Base-by-base conservation (phyloP, 2,329 filamentous ascomycete species). In the Aspergillus japonicus region DNA sequence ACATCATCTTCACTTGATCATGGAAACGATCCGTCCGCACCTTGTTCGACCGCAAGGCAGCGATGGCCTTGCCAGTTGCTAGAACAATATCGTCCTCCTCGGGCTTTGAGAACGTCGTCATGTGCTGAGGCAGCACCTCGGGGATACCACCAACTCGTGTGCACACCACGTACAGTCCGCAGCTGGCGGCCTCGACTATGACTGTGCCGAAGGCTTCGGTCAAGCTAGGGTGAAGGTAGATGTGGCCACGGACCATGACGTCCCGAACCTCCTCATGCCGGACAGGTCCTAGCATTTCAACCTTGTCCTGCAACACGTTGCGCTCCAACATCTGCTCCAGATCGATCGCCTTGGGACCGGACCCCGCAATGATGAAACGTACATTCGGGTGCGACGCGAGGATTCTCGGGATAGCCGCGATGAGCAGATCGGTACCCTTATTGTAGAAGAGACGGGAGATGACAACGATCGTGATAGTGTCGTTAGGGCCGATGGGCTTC, bases 361-460 rank as follows among this genome's bases (percentile, higher is more conserved):
- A 96, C 3, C 96, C 96, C 29, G 92, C 95, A 66, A 99, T 97
- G 70, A 99, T 91, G 77, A 99, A 99, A 59, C 92, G 90, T 1
- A 96, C 95, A 73, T 98, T 96, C 0, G 92, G 90, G 72, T 99
- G 91, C 14, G 88, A 86, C 53, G 92, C 89, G 29, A 98, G 85
- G 56, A 99, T 96, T 51, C 93, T 88, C 0, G 95, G 95, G 56
- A 99, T 96, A 4, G 92, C 92, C 11, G 94, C 95, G 24, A 96
- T 96, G n/a, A 99, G 85, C 0, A 99, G 85, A 74, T 99, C 96
- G 1, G 92, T 98, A 61, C 95, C 95, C 75, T 99, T 99, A 78
- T 99, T 99, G 78, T 98, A 98, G 77, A 98, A 99, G 1, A 99
- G 86, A 21, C 95, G 91, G 8, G 93, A 97, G 63, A 99, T 96